These are phyloP conservation scores for Leccinum aurantiacum DNA, from an alignment of 768 basidiomycete genomes.

Conservation along the genomic window DNA sequence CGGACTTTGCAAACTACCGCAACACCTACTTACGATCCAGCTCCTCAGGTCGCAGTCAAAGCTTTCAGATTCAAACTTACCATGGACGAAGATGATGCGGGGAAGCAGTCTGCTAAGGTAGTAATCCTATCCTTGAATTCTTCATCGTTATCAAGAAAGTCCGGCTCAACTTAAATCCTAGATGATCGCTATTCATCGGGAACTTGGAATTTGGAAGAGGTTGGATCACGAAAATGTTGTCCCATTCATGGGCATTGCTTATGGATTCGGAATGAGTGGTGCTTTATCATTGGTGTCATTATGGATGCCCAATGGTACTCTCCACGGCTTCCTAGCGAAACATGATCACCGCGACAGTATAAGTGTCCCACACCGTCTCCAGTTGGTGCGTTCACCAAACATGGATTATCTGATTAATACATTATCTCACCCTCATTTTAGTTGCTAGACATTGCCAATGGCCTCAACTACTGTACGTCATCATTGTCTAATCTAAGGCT, in stretches of 20 bases:
- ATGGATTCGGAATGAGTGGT: not conserved
- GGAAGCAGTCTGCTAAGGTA: not conserved
- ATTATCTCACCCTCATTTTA: not conserved
- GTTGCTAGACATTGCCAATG: not conserved
- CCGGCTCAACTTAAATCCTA: not conserved
- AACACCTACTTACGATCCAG: not conserved
- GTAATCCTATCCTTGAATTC: not conserved
- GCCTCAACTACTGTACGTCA: not conserved
- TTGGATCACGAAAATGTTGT: not conserved
- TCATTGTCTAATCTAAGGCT: not conserved
- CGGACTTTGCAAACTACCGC: not conserved
- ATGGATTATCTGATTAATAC: not conserved
- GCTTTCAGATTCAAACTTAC: not conserved
- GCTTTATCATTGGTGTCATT: not conserved
- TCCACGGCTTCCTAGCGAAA: not conserved
- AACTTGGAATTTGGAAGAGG: not conserved
- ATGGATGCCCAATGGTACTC: not conserved
- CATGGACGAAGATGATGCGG: not conserved
- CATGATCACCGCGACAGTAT: no score
- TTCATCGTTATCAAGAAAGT: not conserved
- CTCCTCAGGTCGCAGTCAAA: not conserved
- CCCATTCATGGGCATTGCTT: not conserved
- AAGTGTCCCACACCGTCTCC: not conserved
- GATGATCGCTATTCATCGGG: not conserved
- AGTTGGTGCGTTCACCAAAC: not conserved